These are phyloP conservation scores for Aspergillus hancockii DNA, from an alignment of 495 filamentous ascomycete species.

Conservation along the genomic window DNA sequence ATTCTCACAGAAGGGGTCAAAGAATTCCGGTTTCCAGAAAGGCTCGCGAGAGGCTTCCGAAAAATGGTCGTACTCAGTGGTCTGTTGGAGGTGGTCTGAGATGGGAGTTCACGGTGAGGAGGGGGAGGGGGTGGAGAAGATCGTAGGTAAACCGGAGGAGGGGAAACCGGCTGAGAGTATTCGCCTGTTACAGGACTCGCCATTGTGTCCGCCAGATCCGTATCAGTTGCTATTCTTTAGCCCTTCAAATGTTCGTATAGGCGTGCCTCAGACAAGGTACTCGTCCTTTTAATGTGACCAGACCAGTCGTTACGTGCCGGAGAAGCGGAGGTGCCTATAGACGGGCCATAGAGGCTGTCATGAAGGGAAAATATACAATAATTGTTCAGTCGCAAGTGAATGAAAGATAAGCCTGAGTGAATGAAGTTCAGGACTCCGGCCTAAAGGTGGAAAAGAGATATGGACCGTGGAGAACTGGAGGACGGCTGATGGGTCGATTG, in stretches of 20 bases:
- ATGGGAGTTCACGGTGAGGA: constrained; percentile 25
- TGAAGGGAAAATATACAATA: not conserved
- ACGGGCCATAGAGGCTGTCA: constrained; percentile 17
- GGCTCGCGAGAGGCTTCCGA: constrained; percentile 28
- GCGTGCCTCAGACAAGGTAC: not conserved
- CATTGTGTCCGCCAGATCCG: constrained; percentile 21
- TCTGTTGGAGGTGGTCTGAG: constrained; percentile 25
- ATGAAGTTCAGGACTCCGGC: constrained; percentile 1
- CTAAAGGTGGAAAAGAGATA: constrained; percentile 12
- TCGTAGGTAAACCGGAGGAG: constrained; percentile 45
- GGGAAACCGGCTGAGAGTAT: constrained; percentile 36
- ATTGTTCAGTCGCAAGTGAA: not conserved
- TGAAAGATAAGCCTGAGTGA: not conserved
- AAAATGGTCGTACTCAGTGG: constrained; percentile 25
- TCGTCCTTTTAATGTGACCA: not conserved
- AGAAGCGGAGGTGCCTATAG: constrained; percentile 13
- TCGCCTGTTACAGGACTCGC: constrained; percentile 29
- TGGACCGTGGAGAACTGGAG: constrained; percentile 13
- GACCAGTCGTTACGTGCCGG: not conserved
- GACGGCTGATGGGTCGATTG: constrained; percentile 17
- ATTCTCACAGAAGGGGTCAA: constrained; percentile 46
- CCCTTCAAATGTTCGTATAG: not conserved
- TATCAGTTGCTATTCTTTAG: not conserved
- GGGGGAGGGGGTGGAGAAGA: constrained; percentile 36
- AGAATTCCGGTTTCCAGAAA: constrained; percentile 31